These are phyloP conservation scores for Quercus lobata DNA, from an alignment of 331 rosid genomes.

Conservation along the genomic window DNA sequence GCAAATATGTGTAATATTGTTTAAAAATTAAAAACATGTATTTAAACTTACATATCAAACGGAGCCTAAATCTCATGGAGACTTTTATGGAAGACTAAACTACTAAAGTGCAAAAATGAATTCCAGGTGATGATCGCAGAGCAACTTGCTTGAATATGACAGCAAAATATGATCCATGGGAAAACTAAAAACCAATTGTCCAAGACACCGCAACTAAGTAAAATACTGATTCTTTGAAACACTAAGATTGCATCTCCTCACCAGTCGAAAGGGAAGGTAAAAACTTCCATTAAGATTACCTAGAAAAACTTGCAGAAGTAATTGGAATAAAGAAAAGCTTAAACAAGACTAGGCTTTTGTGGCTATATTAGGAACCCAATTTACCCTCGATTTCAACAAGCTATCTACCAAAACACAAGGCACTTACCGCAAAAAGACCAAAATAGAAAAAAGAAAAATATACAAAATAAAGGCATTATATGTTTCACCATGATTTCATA, in stretches of 20 bases:
- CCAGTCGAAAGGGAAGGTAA: background rate
- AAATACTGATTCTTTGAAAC: background rate
- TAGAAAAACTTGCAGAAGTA: background rate
- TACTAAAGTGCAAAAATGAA: background rate
- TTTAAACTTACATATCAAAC: too few species aligned
- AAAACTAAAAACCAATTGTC: background rate
- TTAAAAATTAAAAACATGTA: too few species aligned
- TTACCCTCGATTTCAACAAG: too few species aligned
- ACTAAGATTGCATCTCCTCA: background rate
- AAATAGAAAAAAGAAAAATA: too few species aligned
- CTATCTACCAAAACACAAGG: too few species aligned
- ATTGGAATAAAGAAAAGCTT: background rate
- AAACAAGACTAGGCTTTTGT: background rate
- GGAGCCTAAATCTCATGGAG: background rate
- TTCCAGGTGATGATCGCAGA: background rate
- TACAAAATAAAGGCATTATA: background rate
- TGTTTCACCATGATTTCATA: background rate
- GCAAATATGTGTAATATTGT: too few species aligned
- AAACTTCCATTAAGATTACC: background rate
- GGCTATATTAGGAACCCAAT: too few species aligned
- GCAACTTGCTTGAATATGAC: background rate
- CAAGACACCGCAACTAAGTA: background rate
- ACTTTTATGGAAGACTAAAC: background rate
- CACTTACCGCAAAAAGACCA: too few species aligned
- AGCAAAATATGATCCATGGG: background rate